phyloP scores from a whole-genome alignment of 2,329 filamentous ascomycete species.

The Chaetomiaceae sp. region DNA sequence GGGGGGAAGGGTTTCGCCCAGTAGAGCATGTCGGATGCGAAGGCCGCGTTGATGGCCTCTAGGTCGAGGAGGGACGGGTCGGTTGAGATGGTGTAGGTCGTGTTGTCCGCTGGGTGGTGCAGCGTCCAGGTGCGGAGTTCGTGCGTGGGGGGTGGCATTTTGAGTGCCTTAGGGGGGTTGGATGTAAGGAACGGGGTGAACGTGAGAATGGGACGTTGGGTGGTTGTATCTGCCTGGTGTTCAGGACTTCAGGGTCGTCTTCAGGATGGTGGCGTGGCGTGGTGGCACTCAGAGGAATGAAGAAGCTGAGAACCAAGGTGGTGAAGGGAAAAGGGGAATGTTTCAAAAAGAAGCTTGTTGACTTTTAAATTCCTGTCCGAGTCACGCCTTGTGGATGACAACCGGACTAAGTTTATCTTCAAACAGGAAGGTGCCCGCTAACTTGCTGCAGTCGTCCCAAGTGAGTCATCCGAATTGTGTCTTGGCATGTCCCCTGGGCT shows the following conservation, averaged over 20 bases:
- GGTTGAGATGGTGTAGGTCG: conserved; percentile 57
- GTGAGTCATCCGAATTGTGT: not conserved
- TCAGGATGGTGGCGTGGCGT: too few species aligned
- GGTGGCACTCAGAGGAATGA: too few species aligned
- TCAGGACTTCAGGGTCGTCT: too few species aligned
- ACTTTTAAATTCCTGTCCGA: too few species aligned
- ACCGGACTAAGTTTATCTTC: not conserved
- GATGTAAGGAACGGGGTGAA: not conserved
- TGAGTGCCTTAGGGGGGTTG: not conserved
- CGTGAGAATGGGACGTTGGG: not conserved
- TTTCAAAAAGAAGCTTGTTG: too few species aligned
- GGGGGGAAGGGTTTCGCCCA: conserved; percentile 53
- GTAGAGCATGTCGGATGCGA: conserved; percentile 54
- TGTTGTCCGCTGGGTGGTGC: conserved; percentile 20
- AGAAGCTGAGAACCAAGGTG: too few species aligned
- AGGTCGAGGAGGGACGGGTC: conserved; percentile 52
- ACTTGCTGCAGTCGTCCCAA: too few species aligned
- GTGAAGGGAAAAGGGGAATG: too few species aligned
- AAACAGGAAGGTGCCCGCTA: too few species aligned
- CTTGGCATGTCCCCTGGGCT: too few species aligned
- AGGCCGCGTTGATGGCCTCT: conserved; percentile 49
- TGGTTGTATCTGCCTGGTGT: too few species aligned
- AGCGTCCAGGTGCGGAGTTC: conserved; percentile 26
- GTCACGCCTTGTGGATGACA: not conserved
- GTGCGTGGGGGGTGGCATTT: conserved; percentile 1